Percentiles rank a stretch among this genome's conserved stretches.
Evolutionary conservation across 2,329 filamentous ascomycete genomes (phyloP).

Genomic region (Talaromyces sp.): DNA sequence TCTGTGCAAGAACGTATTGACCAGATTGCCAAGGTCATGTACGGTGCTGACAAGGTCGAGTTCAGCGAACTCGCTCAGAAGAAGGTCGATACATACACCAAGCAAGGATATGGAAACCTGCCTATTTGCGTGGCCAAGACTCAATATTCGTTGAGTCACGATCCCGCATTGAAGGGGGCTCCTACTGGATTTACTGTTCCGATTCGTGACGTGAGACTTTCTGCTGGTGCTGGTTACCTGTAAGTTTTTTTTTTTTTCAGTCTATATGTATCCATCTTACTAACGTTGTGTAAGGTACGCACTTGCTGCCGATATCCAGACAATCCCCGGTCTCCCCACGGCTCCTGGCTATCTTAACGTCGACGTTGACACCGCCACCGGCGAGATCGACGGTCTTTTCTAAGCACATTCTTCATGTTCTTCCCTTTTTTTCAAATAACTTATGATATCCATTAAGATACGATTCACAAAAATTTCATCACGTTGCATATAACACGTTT

Average conservation of each 20-base stretch:
- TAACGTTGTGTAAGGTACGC: slow-evolving; percentile 64
- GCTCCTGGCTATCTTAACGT: slow-evolving; percentile 95
- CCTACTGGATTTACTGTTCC: slow-evolving; percentile 92
- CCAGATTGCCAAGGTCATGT: slow-evolving; percentile 87
- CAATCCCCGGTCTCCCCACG: slow-evolving; percentile 91
- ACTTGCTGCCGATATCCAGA: slow-evolving; percentile 95
- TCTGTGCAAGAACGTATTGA: slow-evolving; percentile 86
- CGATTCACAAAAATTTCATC: slow-evolving; percentile 11
- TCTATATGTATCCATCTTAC: slow-evolving; percentile 22
- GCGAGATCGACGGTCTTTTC: slow-evolving; percentile 84
- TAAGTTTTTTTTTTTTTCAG: slow-evolving; percentile 45
- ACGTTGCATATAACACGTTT: slow-evolving; percentile 15
- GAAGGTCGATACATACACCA: slow-evolving; percentile 92
- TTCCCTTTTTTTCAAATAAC: not conserved
- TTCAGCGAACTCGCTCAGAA: slow-evolving; percentile 92
- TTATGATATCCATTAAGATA: slow-evolving; percentile 9
- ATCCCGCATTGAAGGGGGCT: slow-evolving; percentile 89
- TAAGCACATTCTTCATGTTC: slow-evolving; percentile 45
- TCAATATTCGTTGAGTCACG: slow-evolving; percentile 92
- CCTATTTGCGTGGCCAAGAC: slow-evolving; percentile 98
- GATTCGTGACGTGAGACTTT: slow-evolving; percentile 89
- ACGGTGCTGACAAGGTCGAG: slow-evolving; percentile 83
- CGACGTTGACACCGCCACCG: slow-evolving; percentile 75
- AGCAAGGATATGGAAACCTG: slow-evolving; percentile 85
- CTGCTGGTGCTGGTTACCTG: slow-evolving; percentile 89